Percentiles rank a stretch among this genome's conserved stretches.
phyloP scores from a whole-genome alignment of 1,284 basidiomycete species.

The Tilletia indica region DNA sequence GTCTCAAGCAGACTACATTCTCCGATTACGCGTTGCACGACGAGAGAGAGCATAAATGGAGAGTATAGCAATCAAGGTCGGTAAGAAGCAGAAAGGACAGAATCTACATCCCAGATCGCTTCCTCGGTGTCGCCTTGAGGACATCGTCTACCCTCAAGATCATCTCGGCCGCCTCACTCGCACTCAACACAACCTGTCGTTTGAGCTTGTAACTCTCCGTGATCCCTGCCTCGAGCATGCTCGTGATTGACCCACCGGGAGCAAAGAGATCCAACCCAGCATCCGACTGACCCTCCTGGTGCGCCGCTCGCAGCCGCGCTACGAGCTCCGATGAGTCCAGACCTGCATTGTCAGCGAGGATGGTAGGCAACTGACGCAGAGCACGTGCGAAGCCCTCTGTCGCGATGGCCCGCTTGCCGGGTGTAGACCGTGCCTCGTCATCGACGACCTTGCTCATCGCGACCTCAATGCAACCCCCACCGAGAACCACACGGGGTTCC shows the following conservation, averaged over 20 bases:
- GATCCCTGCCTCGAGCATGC: slow-evolving; percentile 82
- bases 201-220: slow-evolving; percentile 98
- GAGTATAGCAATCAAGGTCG: too few relatives aligned
- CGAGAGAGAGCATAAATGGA: too few relatives aligned
- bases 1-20: too few relatives aligned
- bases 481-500: slow-evolving; percentile 88
- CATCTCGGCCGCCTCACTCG: slow-evolving; percentile 97
- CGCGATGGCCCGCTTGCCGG: slow-evolving; percentile 94
- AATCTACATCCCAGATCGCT: slow-evolving; percentile 60
- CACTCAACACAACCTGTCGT: slow-evolving; percentile 86
- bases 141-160: slow-evolving; percentile 79
- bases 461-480: slow-evolving; percentile 98
- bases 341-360: slow-evolving; percentile 95
- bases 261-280: slow-evolving; percentile 88
- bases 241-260: slow-evolving; percentile 69
- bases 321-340: slow-evolving; percentile 96
- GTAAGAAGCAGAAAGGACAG: not conserved
- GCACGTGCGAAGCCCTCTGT: slow-evolving; percentile 87
- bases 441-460: slow-evolving; percentile 93
- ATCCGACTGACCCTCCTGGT: slow-evolving; percentile 81
- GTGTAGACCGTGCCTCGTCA: slow-evolving; percentile 76
- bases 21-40: too few relatives aligned
- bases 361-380: slow-evolving; percentile 67
- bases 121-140: slow-evolving; percentile 63
- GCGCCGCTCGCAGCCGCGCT: slow-evolving; percentile 82